These are phyloP conservation scores for Wakefieldia striispora DNA, from an alignment of 768 basidiomycete genomes.

Conservation along the genomic window DNA sequence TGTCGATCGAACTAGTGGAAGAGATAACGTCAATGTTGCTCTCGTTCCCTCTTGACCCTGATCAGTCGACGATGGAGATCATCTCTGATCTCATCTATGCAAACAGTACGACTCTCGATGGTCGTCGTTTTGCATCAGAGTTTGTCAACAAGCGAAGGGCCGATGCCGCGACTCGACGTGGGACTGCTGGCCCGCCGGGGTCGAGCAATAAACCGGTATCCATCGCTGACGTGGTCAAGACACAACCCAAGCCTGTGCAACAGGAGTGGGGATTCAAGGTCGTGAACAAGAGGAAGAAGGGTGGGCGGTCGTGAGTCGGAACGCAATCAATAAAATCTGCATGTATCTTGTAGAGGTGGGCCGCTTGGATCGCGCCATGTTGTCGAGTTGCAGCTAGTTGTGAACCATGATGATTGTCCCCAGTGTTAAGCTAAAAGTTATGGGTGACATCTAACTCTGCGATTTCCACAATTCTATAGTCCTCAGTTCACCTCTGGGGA, in stretches of 20 bases:
- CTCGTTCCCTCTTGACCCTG: slow-evolving; percentile 89
- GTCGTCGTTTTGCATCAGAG: slow-evolving; percentile 90
- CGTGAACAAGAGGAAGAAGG: slow-evolving; percentile 94
- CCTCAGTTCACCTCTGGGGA: not conserved
- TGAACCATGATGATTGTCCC: not conserved
- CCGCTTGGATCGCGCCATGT: slow-evolving; percentile 24
- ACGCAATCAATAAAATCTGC: not conserved
- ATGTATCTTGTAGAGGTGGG: slow-evolving; percentile 15
- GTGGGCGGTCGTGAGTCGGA: slow-evolving; percentile 48
- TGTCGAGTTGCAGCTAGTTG: not conserved
- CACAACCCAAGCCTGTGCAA: slow-evolving; percentile 72
- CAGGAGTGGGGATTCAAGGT: slow-evolving; percentile 91
- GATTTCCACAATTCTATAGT: too few species aligned
- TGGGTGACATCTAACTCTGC: too few species aligned
- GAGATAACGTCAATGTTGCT: slow-evolving; percentile 96
- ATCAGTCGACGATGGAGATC: slow-evolving; percentile 78
- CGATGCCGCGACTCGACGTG: slow-evolving; percentile 62
- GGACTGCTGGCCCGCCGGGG: slow-evolving; percentile 36
- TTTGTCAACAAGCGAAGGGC: slow-evolving; percentile 84
- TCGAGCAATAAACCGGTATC: slow-evolving; percentile 54
- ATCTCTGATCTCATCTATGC: slow-evolving; percentile 95
- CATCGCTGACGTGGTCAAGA: slow-evolving; percentile 89
- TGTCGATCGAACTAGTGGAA: slow-evolving; percentile 59
- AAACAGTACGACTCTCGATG: slow-evolving; percentile 92
- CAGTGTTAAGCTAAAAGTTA: too few species aligned